Percentiles rank a stretch among this genome's conserved stretches.
Evolutionary conservation across 371 early-diverging fungal genomes (phyloP).

Genomic region (Phascolomyces articulosus): DNA sequence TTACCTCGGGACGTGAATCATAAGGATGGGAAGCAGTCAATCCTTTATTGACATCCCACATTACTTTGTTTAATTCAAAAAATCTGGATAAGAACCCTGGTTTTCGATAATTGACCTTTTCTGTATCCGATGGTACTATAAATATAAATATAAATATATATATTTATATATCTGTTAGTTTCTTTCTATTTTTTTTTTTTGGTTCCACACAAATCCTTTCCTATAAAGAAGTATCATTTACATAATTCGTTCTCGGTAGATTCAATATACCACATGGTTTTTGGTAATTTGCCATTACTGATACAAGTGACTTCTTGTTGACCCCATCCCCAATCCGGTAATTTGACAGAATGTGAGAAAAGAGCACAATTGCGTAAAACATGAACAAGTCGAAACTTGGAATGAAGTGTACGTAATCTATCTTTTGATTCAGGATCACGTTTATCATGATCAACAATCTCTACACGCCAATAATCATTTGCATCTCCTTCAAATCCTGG

Average conservation of each 20-base stretch:
- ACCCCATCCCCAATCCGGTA: constrained; percentile 97
- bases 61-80: constrained; percentile 81
- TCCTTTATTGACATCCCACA: constrained; percentile 90
- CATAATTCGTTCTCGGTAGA: constrained; percentile 51
- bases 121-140: constrained; percentile 52
- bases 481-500: constrained; percentile 46
- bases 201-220: background rate
- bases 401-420: constrained; percentile 66
- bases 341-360: constrained; percentile 80
- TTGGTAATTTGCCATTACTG: constrained; percentile 64
- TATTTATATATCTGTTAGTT: too few species aligned
- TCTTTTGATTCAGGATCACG: constrained; percentile 56
- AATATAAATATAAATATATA: background rate
- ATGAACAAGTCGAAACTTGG: constrained; percentile 80
- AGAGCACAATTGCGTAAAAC: constrained; percentile 75
- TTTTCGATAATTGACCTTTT: constrained; percentile 55
- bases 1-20: constrained; percentile 77
- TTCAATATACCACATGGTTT: constrained; percentile 73
- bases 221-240: constrained; percentile 29
- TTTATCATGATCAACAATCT: constrained; percentile 68
- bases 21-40: constrained; percentile 94
- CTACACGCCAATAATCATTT: constrained; percentile 79
- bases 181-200: too few species aligned
- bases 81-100: constrained; percentile 85
- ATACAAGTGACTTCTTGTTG: constrained; percentile 95